Conservation (phyloP, 371 early-diverging fungal species). For the Cokeromyces recurvatus region DNA sequence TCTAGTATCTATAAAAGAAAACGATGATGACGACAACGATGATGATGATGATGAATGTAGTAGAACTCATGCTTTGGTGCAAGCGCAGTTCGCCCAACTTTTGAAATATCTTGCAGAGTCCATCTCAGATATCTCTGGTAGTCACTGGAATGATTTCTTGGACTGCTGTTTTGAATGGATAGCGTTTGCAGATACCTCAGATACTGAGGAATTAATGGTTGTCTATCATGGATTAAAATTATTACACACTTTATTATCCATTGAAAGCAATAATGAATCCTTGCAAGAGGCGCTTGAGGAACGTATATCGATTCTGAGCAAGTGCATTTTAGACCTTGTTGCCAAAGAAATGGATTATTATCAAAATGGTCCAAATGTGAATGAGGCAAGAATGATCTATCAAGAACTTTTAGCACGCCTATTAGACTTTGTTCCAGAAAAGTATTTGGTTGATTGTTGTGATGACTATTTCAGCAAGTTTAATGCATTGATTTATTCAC, state of each 20-base stretch:
- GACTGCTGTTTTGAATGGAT: slow-evolving; percentile 36
- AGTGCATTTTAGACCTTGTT: slow-evolving; percentile 13
- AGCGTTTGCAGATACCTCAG: slow-evolving; percentile 21
- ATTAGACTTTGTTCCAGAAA: slow-evolving; percentile 27
- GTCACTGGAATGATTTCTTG: slow-evolving; percentile 57
- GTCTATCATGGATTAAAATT: slow-evolving; percentile 15
- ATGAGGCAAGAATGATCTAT: slow-evolving; percentile 17
- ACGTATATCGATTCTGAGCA: slow-evolving; percentile 6
- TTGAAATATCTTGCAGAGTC: slow-evolving; percentile 37
- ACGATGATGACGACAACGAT: not conserved
- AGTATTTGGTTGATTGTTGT: slow-evolving; percentile 21
- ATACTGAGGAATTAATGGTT: slow-evolving; percentile 16
- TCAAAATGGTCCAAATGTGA: slow-evolving; percentile 1
- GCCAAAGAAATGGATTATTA: slow-evolving; percentile 13
- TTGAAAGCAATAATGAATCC: slow-evolving; percentile 8
- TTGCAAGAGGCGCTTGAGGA: slow-evolving; percentile 5
- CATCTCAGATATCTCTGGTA: slow-evolving; percentile 49
- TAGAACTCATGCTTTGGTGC: slow-evolving; percentile 19
- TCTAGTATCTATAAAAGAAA: too few relatives aligned
- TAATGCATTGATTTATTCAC: slow-evolving; percentile 12
- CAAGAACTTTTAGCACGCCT: slow-evolving; percentile 30
- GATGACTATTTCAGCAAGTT: slow-evolving; percentile 22
- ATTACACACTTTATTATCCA: slow-evolving; percentile 6
- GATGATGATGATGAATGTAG: slow-evolving; percentile 6
- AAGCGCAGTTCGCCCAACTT: slow-evolving; percentile 35